Base-by-base conservation (phyloP, 2,329 filamentous ascomycete genomes). In the Zasmidium angulare region DNA sequence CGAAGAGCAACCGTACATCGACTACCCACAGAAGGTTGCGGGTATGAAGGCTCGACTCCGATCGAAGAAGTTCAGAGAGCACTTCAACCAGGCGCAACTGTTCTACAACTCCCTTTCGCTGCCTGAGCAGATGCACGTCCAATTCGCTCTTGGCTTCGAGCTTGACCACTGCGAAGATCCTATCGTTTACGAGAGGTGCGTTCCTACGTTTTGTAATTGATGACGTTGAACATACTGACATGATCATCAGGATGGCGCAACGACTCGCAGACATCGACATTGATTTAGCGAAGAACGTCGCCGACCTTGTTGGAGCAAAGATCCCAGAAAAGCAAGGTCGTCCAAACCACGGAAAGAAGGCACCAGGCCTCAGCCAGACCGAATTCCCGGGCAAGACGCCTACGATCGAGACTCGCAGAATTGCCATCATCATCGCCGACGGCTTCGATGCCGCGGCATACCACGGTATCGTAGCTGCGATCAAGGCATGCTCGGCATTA, bases 151-250 rank as follows among this genome's bases (percentile, higher is more conserved):
- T 11, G 79, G 79, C 2, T 91, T 91, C 68, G 89, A 91, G 75
- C 78, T 95, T 1, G 89, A 92, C 69, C 90, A 93, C 74, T 95
- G 90, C 71, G 89, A 93, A 21, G 90, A 95, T 46, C 84, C 87
- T 0, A 74, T 89, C 10, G 89, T 95, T 0, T 93, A 92, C 73
- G 83, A 88, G 62, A 84, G 26, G 26, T 29, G 11, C 26, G 26
- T 29, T 29, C 6, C 4, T n/a, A 4, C 26, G 26, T 4, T 11
- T 29, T 29, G 26, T 29, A 29, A 6, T 29, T 29, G 26, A 11
- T 4, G 4, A 29, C 4, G n/a, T n/a, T n/a, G 26, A 29, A 4
- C 26, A 29, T 29, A 29, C 26, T 29, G 26, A 29, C 26, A 29
- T 11, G 4, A 29, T 29, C 11, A 11, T 11, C 11, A 29, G 88